Evolutionary conservation across 2,329 filamentous ascomycete species (phyloP), one percentile per base, ranked within the genome.

Genomic region (Botrytis tulipae): DNA sequence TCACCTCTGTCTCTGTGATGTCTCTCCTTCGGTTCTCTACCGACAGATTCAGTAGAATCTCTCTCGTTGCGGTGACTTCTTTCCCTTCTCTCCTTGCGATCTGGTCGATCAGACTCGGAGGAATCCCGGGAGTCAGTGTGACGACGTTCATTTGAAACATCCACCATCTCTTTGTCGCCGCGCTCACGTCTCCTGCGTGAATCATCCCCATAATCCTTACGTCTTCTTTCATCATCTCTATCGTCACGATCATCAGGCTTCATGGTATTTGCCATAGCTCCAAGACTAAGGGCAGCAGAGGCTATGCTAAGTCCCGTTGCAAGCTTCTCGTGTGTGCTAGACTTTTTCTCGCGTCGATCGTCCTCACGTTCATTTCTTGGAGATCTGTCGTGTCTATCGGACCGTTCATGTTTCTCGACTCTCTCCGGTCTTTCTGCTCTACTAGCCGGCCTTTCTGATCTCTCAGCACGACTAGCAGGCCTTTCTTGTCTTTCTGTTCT

Each of bases 251-350:
- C 75, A 35, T 79, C 79, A 25, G 77, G 69, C n/a, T 77, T 77
- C 42, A 77, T 71, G 42, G 70, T 73, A 59, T 79, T 79, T 73
- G 80, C 81, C 48, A 78, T 70, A 20, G 80, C 79, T 71, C 77
- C 78, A 20, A 81, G 65, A 25, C 80, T 78, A 35, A 81, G 72
- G 46, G 80, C 80, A n/a, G 78, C 79, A 42, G 78, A 78, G 60
- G 80, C 80, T 73, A 81, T 73, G 69, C 80, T 79, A 35, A 81
- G 74, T 40, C 80, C 78, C 18, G 80, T 76, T 29, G 80, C 77
- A 25, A 80, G 67, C 22, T 76, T 77, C 74, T 81, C 80, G 73
- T 78, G 74, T 6, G 77, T 75, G 14, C 73, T 72, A 69, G 78
- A 76, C 48, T 78, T 77, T n/a, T 70, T 74, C 44, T 73, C 61